These are phyloP conservation scores for Camellia japonica DNA, from an alignment of 148 eudicot species.

Conservation along the genomic window DNA sequence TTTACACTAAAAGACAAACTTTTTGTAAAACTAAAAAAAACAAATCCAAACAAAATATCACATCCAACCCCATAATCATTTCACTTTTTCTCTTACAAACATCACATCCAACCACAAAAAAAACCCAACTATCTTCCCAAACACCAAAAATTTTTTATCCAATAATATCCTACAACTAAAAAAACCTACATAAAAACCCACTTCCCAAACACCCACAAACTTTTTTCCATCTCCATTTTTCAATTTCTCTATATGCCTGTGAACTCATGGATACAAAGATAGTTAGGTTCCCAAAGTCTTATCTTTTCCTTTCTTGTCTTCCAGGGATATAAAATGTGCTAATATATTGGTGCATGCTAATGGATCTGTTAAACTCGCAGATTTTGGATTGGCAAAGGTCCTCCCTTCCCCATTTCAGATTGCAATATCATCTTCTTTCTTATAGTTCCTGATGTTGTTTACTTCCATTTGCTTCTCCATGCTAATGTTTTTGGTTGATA, in stretches of 20 bases:
- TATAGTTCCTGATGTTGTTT: neutral
- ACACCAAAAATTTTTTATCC: too few species aligned
- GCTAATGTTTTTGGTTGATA: conserved; percentile 11
- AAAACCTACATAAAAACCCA: too few species aligned
- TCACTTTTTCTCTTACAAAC: too few species aligned
- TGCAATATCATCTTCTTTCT: neutral
- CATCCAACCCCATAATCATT: too few species aligned
- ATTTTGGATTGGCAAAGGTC: conserved; percentile 97
- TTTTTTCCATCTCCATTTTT: neutral
- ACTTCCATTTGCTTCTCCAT: neutral
- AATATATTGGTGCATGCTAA: conserved; percentile 72
- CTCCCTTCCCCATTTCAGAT: conserved; percentile 12
- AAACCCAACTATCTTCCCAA: too few species aligned
- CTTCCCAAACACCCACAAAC: too few species aligned
- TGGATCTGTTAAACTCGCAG: conserved; percentile 85
- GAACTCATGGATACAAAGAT: neutral
- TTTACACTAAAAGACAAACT: too few species aligned
- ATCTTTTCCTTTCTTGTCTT: conserved; percentile 10
- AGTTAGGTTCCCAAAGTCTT: conserved; percentile 1
- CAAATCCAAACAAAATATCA: too few species aligned
- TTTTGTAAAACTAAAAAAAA: too few species aligned
- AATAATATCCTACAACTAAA: too few species aligned
- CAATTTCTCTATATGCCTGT: neutral
- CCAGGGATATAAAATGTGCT: conserved; percentile 89
- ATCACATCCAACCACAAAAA: too few species aligned